Evolutionary conservation across 108 stramenopile species (phyloP).

Genomic region (Hondaea fermentalgiana): DNA sequence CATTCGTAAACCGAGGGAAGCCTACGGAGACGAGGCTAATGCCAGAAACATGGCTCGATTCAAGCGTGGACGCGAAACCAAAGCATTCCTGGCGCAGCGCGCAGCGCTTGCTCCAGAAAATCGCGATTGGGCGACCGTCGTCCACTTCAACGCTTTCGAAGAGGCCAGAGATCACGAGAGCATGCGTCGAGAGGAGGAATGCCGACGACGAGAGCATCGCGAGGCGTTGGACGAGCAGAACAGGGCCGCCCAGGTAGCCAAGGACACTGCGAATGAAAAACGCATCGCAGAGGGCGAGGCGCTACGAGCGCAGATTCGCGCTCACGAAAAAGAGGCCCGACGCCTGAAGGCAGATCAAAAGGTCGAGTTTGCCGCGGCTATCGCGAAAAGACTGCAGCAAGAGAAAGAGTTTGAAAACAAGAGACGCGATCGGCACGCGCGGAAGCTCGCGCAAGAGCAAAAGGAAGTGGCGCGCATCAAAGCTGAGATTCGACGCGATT

Average conservation of each 20-base stretch:
- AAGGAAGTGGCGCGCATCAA: neutral
- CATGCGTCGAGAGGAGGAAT: neutral
- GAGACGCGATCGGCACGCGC: neutral
- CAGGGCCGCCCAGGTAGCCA: neutral
- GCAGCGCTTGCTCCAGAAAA: neutral
- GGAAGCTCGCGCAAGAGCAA: neutral
- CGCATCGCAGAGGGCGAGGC: neutral
- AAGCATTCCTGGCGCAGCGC: neutral
- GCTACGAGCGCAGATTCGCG: neutral
- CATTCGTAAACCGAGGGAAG: neutral
- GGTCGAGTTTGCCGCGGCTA: neutral
- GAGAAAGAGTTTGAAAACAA: neutral
- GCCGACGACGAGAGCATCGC: neutral
- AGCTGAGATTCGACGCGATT: neutral
- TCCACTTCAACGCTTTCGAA: neutral
- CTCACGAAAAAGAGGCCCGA: neutral
- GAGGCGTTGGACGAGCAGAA: neutral
- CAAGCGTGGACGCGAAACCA: neutral
- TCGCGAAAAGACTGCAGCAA: neutral
- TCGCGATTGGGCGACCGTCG: neutral
- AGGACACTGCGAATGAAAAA: neutral
- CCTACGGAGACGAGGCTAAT: neutral
- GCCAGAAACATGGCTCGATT: neutral
- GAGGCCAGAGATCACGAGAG: neutral
- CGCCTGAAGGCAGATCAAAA: neutral